Evolutionary conservation across 768 basidiomycete species (phyloP).

Genomic region (Clitopilus passeckerianus): DNA sequence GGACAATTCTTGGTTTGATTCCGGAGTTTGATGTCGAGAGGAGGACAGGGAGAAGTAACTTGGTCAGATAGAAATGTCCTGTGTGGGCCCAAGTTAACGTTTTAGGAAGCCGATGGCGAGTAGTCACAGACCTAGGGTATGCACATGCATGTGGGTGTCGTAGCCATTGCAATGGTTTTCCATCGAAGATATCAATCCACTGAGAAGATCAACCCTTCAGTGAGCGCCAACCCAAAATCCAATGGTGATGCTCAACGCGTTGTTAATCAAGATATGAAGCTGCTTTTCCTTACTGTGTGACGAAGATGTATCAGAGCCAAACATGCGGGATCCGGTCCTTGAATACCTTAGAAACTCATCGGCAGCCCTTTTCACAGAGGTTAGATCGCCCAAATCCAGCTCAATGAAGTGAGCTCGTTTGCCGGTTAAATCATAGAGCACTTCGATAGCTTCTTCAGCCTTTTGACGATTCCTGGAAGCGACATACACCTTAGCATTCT

Average conservation of each 20-base stretch:
- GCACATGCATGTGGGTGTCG: conserved; percentile 29
- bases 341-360: conserved; percentile 17
- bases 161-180: conserved; percentile 22
- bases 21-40: conserved; percentile 24
- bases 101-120: conserved; percentile 9
- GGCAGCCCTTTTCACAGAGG: conserved; percentile 16
- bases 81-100: neutral
- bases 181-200: conserved; percentile 8
- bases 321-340: neutral
- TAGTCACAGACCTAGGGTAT: conserved; percentile 23
- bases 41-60: conserved; percentile 34
- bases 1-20: conserved; percentile 31
- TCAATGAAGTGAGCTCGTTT: conserved; percentile 16
- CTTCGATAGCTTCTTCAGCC: conserved; percentile 12
- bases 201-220: neutral
- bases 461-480: conserved; percentile 12
- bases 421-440: conserved; percentile 14
- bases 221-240: neutral
- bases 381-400: conserved; percentile 21
- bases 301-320: neutral
- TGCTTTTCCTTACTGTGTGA: conserved; percentile 31
- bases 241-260: conserved; percentile 26
- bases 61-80: conserved; percentile 62
- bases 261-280: conserved; percentile 44
- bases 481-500: conserved; percentile 13